These are phyloP conservation scores for Torulaspora gathmanii DNA, from an alignment of 805 yeast genomes.

Conservation along the genomic window DNA sequence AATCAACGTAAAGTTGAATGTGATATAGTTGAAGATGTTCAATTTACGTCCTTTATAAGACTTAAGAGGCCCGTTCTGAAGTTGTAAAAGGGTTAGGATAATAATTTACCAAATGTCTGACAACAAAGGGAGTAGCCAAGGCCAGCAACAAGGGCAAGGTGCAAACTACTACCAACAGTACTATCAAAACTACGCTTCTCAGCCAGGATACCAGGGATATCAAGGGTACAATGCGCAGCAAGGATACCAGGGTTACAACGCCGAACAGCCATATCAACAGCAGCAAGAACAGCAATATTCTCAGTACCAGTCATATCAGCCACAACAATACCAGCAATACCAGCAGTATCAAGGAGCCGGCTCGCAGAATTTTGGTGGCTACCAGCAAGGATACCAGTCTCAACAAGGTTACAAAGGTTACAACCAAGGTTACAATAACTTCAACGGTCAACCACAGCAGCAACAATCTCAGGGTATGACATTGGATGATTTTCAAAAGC, in stretches of 20 bases:
- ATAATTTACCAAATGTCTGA: conserved; percentile 15
- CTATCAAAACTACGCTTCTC: conserved; percentile 27
- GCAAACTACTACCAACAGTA: conserved; percentile 24
- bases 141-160: conserved; percentile 22
- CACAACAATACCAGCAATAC: conserved; percentile 13
- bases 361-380: conserved; percentile 22
- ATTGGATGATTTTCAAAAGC: conserved; percentile 76
- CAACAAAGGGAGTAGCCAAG: conserved; percentile 28
- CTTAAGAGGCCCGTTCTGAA: background rate
- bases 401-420: conserved; percentile 18
- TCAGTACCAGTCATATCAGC: conserved; percentile 14
- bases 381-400: conserved; percentile 27
- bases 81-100: background rate
- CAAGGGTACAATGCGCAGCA: conserved; percentile 25
- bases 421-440: conserved; percentile 6
- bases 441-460: conserved; percentile 12
- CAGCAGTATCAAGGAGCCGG: conserved; percentile 19
- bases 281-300: conserved; percentile 16
- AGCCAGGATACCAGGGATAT: conserved; percentile 24
- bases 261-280: conserved; percentile 8
- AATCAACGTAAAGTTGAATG: too few relatives aligned
- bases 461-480: conserved; percentile 54
- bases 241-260: conserved; percentile 3
- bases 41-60: background rate
- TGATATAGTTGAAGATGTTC: background rate